phyloP scores from a whole-genome alignment of 441 rosid genomes.

The Adansonia gregorii region DNA sequence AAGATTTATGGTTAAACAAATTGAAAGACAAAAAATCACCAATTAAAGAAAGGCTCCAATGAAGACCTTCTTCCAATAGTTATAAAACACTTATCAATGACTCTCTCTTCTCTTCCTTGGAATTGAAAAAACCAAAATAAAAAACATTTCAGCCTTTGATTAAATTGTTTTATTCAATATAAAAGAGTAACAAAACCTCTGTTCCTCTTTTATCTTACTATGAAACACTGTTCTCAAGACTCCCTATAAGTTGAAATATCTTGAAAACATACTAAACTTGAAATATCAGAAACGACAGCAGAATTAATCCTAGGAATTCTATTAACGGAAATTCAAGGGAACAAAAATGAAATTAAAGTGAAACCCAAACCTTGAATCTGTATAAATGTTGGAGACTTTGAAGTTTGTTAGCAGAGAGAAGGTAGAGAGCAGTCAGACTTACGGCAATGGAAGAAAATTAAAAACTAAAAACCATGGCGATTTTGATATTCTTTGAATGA shows the following conservation, averaged over 20 bases:
- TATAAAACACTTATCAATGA: background rate
- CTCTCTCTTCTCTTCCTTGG: background rate
- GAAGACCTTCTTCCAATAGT: background rate
- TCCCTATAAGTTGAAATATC: background rate
- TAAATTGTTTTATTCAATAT: background rate
- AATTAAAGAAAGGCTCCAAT: background rate
- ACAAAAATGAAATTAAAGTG: constrained; percentile 17
- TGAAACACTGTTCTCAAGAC: background rate
- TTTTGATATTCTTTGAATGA: background rate
- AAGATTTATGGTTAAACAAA: background rate
- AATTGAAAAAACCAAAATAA: background rate
- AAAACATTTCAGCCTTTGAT: background rate
- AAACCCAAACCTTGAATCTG: constrained; percentile 29
- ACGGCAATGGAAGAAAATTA: background rate
- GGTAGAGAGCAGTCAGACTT: background rate
- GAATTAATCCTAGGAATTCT: background rate
- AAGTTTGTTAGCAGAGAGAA: background rate
- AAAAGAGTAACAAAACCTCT: background rate
- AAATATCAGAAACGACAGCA: background rate
- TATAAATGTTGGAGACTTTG: background rate
- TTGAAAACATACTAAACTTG: background rate
- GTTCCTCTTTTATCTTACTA: background rate
- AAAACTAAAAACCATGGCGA: background rate
- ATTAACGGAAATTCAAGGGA: background rate
- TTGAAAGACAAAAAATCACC: background rate